Conservation (phyloP, 2,329 filamentous ascomycete genomes). For the Graphium sp. region DNA sequence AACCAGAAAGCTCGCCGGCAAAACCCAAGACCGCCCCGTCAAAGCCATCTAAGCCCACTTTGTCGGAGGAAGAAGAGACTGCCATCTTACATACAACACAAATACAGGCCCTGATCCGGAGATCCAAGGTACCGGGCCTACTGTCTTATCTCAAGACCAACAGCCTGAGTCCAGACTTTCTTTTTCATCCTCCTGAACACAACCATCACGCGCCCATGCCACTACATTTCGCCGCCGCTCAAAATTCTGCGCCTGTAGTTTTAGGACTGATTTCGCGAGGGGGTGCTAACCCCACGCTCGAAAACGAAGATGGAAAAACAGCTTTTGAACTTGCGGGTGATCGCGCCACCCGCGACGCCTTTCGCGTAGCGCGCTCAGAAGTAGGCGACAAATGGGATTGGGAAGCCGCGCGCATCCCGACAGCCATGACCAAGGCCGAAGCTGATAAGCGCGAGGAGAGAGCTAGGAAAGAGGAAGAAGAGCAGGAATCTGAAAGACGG, state of each 20-base stretch:
- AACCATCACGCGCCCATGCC: slow-evolving; percentile 70
- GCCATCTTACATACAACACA: slow-evolving; percentile 75
- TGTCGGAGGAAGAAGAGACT: slow-evolving; percentile 70
- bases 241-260: slow-evolving; percentile 66
- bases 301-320: slow-evolving; percentile 63
- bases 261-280: slow-evolving; percentile 59
- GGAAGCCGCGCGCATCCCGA: slow-evolving; percentile 57
- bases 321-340: slow-evolving; percentile 81
- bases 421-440: slow-evolving; percentile 52
- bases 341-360: slow-evolving; percentile 72
- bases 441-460: slow-evolving; percentile 51
- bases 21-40: slow-evolving; percentile 17
- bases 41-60: slow-evolving; percentile 41
- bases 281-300: slow-evolving; percentile 53
- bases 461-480: slow-evolving; percentile 53
- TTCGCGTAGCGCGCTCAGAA: slow-evolving; percentile 71
- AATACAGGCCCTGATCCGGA: slow-evolving; percentile 70
- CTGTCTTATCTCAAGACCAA: slow-evolving; percentile 73
- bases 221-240: slow-evolving; percentile 70
- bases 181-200: slow-evolving; percentile 54
- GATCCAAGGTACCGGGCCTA: slow-evolving; percentile 77
- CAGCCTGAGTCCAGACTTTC: slow-evolving; percentile 51
- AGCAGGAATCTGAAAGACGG: slow-evolving; percentile 53
- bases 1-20: slow-evolving; percentile 19
- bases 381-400: slow-evolving; percentile 64